Percentiles rank a stretch among this genome's conserved stretches.
These are phyloP conservation scores for Alternaria dauci DNA, from an alignment of 2,329 filamentous ascomycete species.

Conservation along the genomic window DNA sequence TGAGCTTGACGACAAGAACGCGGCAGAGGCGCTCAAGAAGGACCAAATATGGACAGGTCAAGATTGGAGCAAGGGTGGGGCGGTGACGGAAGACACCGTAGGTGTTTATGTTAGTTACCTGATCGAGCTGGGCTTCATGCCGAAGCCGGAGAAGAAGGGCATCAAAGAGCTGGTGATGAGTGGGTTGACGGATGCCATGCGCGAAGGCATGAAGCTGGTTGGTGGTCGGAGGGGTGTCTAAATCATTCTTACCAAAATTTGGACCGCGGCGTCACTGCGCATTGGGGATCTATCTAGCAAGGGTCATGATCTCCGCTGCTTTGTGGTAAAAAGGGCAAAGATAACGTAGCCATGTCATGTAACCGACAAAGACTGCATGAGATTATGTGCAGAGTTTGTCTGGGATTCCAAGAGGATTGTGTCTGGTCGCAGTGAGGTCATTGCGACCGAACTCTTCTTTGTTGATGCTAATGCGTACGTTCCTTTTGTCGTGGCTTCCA, in stretches of 20 bases:
- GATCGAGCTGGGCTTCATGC: conserved; percentile 69
- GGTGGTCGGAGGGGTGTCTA: conserved; percentile 44
- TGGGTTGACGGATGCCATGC: conserved; percentile 44
- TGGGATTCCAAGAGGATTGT: not conserved
- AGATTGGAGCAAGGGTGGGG: conserved; percentile 64
- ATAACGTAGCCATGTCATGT: not conserved
- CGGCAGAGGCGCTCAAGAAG: conserved; percentile 68
- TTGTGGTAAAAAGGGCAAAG: not conserved
- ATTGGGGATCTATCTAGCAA: not conserved
- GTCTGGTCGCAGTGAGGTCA: not conserved
- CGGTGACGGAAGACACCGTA: conserved; percentile 67
- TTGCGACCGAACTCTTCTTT: not conserved
- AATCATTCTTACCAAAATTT: not conserved
- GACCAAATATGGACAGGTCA: conserved; percentile 68
- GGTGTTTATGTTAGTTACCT: conserved; percentile 72
- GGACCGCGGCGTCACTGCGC: not conserved
- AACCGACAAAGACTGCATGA: not conserved
- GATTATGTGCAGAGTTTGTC: not conserved
- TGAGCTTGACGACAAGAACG: conserved; percentile 77
- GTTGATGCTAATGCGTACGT: not conserved
- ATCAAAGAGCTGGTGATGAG: conserved; percentile 38
- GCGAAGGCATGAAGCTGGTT: conserved; percentile 45
- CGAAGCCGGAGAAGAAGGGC: conserved; percentile 42
- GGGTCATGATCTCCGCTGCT: not conserved
- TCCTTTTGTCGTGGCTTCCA: not conserved